Percentiles rank a stretch among this genome's conserved stretches.
Evolutionary conservation across 371 early-diverging fungal species (phyloP).

Genomic region (Circinella umbellata): DNA sequence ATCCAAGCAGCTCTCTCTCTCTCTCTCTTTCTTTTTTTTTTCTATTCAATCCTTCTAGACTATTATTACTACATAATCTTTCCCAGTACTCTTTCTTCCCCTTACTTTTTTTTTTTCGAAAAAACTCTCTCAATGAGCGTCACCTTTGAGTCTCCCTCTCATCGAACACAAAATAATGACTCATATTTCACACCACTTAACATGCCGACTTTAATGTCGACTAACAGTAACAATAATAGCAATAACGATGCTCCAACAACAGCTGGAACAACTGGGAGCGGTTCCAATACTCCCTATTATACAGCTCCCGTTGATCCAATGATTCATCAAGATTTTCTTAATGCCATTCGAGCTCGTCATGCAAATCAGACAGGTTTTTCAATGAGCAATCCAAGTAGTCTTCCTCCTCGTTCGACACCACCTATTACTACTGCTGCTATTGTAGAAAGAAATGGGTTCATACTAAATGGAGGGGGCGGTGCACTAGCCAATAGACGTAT

Average conservation of each 20-base stretch:
- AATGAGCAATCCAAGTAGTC: conserved; percentile 14
- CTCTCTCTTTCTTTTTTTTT: no score
- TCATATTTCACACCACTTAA: conserved; percentile 50
- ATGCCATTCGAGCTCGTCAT: conserved; percentile 54
- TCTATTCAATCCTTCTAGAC: background rate
- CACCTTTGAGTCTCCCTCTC: conserved; percentile 44
- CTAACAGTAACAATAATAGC: background rate
- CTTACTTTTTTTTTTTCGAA: conserved; percentile 6
- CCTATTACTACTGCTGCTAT: background rate
- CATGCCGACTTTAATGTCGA: conserved; percentile 29
- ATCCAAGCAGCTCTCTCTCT: no score
- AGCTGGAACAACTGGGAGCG: conserved; percentile 1
- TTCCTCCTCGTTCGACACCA: background rate
- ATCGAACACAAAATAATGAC: conserved; percentile 35
- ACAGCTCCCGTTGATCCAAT: conserved; percentile 53
- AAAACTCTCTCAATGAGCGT: conserved; percentile 33
- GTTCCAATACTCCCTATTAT: conserved; percentile 47
- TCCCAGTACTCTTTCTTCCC: no score
- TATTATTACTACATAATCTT: background rate
- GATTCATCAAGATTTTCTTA: conserved; percentile 52
- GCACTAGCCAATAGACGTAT: conserved; percentile 16
- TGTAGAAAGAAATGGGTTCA: background rate
- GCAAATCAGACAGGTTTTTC: conserved; percentile 40
- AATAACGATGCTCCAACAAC: conserved; percentile 4
- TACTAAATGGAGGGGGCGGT: background rate